Evolutionary conservation across 148 eudicot species (phyloP), one percentile per base, ranked within the genome.

Genomic region (Rhododendron mucronatum): DNA sequence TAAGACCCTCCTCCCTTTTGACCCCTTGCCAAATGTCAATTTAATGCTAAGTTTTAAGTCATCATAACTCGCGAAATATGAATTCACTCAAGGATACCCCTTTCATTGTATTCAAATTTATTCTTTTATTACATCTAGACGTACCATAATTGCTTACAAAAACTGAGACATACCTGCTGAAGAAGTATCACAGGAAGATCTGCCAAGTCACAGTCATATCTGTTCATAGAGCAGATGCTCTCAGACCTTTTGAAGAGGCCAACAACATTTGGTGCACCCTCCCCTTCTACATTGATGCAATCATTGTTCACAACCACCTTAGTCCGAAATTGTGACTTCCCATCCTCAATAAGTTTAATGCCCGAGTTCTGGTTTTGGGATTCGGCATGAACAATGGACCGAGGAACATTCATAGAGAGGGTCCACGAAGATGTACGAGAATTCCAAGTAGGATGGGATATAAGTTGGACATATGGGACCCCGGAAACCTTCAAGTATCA

Each of bases 401-500:
- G 90, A 9, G 96, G 95, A 88, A 92, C 88, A 85, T 89, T 91
- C 88, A 93, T 89, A 53, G 91, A 91, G 85, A 97, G 91, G 39
- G 95, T 93, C 99, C 99, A 97, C 4, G 98, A 92, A 85, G 99
- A 95, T 47, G 91, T 92, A 51, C 98, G 93, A 82, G 98, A 94
- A 90, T 95, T 94, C 99, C 99, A 97, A 3, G 98, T 95, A 51
- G 98, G 96, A 89, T 95, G 98, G 87, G 96, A 91, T 87, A 93
- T 90, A 88, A 97, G 91, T 28, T 92, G 91, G 82, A 95, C 92
- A 90, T 97, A 94, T 1, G 98, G 94, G 78, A 95, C 91, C 88
- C 91, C 92, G 74, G 84, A 80, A 71, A 89, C 98, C 99, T 97
- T 61, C 86, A 89, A 57, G 50, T 48, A 74, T 53, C n/a, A 85